phyloP scores from a whole-genome alignment of 768 basidiomycete genomes.

The Boletus edulis region DNA sequence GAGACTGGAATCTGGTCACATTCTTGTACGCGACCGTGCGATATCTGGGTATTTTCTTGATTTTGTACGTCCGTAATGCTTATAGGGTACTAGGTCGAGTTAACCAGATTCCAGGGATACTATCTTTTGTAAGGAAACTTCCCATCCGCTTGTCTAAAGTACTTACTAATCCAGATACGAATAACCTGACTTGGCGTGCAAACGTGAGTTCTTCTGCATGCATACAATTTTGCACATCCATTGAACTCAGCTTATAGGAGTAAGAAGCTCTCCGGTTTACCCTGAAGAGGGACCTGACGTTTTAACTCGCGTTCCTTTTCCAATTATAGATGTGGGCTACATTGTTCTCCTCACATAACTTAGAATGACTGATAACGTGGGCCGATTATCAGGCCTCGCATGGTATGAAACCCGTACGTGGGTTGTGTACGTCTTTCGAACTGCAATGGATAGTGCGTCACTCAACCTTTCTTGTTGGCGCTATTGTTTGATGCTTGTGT shows the following conservation, averaged over 20 bases:
- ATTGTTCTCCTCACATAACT: background rate
- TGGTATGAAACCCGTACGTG: constrained; percentile 14
- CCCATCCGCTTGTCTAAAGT: background rate
- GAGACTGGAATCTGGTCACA: constrained; percentile 17
- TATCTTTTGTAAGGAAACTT: constrained; percentile 11
- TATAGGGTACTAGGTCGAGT: background rate
- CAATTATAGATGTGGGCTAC: constrained; percentile 10
- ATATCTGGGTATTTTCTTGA: constrained; percentile 14
- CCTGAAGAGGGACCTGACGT: background rate
- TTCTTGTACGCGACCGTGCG: constrained; percentile 18
- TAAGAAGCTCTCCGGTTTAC: background rate
- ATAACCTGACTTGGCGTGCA: constrained; percentile 4
- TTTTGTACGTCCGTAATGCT: constrained; percentile 3
- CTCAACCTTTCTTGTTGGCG: background rate
- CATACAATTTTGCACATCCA: background rate
- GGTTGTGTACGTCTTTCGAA: constrained; percentile 11
- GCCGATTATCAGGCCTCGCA: constrained; percentile 8
- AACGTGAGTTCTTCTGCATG: constrained; percentile 3
- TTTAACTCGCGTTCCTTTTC: background rate
- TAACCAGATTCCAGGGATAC: constrained; percentile 6
- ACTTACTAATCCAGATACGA: constrained; percentile 7
- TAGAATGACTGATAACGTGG: background rate
- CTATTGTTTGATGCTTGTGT: background rate
- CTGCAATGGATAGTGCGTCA: constrained; percentile 20
- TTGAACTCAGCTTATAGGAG: constrained; percentile 2